Percentiles rank a stretch among this genome's conserved stretches.
Conservation (phyloP, 169 alveolate species). For the Besnoitia besnoiti region DNA sequence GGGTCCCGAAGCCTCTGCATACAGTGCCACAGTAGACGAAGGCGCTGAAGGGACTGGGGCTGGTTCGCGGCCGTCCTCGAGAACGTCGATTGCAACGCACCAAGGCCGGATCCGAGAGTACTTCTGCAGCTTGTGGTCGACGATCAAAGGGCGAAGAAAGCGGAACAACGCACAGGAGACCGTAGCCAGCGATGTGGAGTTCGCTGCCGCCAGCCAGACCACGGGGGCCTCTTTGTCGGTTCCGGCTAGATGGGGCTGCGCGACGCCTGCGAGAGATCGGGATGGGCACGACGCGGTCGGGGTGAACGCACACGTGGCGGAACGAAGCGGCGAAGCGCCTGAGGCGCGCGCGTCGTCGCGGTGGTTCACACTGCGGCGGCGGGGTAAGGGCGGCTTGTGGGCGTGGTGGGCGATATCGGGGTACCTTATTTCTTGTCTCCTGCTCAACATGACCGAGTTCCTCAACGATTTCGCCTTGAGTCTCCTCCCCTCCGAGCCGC, state of each 20-base stretch:
- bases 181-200: too few species aligned
- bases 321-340: not conserved
- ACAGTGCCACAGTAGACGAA: too few species aligned
- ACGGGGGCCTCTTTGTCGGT: too few species aligned
- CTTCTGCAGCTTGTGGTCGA: too few species aligned
- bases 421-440: constrained; percentile 29
- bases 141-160: too few species aligned
- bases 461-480: not conserved
- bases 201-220: too few species aligned
- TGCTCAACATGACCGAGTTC: constrained; percentile 16
- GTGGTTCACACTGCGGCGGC: constrained; percentile 36
- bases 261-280: not conserved
- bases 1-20: too few species aligned
- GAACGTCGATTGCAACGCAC: too few species aligned
- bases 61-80: too few species aligned
- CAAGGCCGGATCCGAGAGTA: too few species aligned
- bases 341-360: not conserved
- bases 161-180: too few species aligned
- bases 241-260: not conserved
- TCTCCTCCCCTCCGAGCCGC: not conserved
- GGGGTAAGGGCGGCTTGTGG: constrained; percentile 54
- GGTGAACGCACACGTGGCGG: not conserved
- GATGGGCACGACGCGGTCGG: not conserved
- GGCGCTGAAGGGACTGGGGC: too few species aligned
- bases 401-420: constrained; percentile 56